Evolutionary conservation across 345 rosid species (phyloP).

Genomic region (Boechera divaricarpa): DNA sequence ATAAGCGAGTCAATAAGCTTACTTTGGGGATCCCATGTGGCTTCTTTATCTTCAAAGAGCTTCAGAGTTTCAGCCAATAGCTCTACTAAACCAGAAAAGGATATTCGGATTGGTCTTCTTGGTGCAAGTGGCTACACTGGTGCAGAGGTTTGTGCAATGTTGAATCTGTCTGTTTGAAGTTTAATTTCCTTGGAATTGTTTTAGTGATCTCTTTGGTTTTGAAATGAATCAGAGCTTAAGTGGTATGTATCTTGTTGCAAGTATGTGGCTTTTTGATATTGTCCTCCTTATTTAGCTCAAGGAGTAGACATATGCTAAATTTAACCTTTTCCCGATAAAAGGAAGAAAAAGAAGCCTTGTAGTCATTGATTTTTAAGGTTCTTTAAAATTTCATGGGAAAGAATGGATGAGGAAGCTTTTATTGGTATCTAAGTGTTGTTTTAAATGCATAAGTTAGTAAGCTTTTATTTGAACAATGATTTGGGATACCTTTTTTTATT

Average conservation of each 20-base stretch:
- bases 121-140: conserved; percentile 99
- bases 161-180: not conserved
- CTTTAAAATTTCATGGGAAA: not conserved
- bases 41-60: conserved; percentile 49
- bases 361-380: not conserved
- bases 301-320: not conserved
- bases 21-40: conserved; percentile 47
- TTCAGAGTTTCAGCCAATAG: conserved; percentile 48
- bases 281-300: not conserved
- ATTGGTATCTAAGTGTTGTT: not conserved
- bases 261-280: not conserved
- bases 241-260: conserved; percentile 7
- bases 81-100: conserved; percentile 47
- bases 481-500: not conserved
- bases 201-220: conserved; percentile 1
- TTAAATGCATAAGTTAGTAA: too few relatives aligned
- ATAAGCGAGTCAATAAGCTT: conserved; percentile 44
- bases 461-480: too few relatives aligned
- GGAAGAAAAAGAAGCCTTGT: too few relatives aligned
- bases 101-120: conserved; percentile 81
- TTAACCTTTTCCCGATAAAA: not conserved
- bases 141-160: conserved; percentile 72
- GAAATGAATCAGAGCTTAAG: conserved; percentile 11
- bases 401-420: not conserved
- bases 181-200: not conserved